Evolutionary conservation across 2,329 filamentous ascomycete species (phyloP).

Genomic region (Talaromyces sp.): DNA sequence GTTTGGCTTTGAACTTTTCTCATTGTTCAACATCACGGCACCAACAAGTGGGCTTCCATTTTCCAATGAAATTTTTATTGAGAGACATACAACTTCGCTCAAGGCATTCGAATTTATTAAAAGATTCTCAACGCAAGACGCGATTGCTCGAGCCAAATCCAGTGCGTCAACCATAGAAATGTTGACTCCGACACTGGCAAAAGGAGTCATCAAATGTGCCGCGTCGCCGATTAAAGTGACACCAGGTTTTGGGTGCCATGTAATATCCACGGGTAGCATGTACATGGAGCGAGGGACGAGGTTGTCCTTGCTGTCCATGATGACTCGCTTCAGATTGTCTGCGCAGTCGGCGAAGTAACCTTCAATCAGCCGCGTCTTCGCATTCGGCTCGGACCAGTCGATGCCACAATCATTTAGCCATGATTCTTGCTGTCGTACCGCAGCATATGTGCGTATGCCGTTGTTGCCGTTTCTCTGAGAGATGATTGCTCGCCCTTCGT

Average conservation of each 20-base stretch:
- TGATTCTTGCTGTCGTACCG: slow-evolving; percentile 39
- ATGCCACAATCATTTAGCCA: slow-evolving; percentile 47
- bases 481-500: slow-evolving; percentile 27
- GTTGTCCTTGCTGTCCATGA: slow-evolving; percentile 47
- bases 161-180: slow-evolving; percentile 19
- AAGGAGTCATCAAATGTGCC: slow-evolving; percentile 23
- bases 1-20: slow-evolving; percentile 12
- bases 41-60: neutral
- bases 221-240: slow-evolving; percentile 15
- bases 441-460: slow-evolving; percentile 44
- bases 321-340: slow-evolving; percentile 39
- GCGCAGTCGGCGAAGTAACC: slow-evolving; percentile 46
- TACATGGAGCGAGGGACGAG: slow-evolving; percentile 14
- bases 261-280: slow-evolving; percentile 7
- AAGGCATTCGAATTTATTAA: slow-evolving; percentile 9
- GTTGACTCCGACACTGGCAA: slow-evolving; percentile 25
- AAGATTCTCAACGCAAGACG: slow-evolving; percentile 12
- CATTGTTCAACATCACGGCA: neutral
- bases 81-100: neutral
- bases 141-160: slow-evolving; percentile 19
- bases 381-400: slow-evolving; percentile 43
- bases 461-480: slow-evolving; percentile 53
- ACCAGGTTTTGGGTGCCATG: slow-evolving; percentile 1
- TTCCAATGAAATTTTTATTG: neutral
- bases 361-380: slow-evolving; percentile 41